Base-by-base conservation (phyloP, 2,329 filamentous ascomycete species). In the Parascedosporium putredinis region DNA sequence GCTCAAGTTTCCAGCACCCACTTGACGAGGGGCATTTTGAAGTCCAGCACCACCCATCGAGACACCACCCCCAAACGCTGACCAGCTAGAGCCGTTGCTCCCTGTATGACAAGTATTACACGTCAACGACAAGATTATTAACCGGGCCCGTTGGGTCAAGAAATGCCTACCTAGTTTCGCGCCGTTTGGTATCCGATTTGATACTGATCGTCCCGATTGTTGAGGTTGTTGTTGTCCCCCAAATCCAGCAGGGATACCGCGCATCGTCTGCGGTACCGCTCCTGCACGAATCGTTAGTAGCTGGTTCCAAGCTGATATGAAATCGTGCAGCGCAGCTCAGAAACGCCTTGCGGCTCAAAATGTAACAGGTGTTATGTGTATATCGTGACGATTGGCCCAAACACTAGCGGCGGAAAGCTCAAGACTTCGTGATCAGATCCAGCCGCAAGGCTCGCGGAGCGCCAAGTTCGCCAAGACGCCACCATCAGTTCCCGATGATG, bases 211-310 rank as follows among this genome's bases (percentile, higher is more conserved):
- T 50, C 69, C 75, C 12, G 57, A 60, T 54, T 67, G 67, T 55
- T 80, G 79, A 51, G 72, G 72, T 63, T 78, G 77, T 63, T 78
- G 78, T 58, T 79, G 78, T 57, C 70, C 70, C 56, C 71, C 73
- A 62, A 81, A 83, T 55, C 74, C 75, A 58, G 71, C 72, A 49
- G 79, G 79, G 66, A 83, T 74, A 58, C 78, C 76, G 58, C 79
- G 76, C 58, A 83, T 63, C 59, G 76, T 71, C 66, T 81, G 80
- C 58, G 78, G 79, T 68, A 78, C 47, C 36, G 38, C 47, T 34
- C 47, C 42, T 53, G 29, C 43, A 38, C 34, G 49, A n/a, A 25
- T 54, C 53, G 47, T 52, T 53, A 53, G 53, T 53, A 42, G 38
- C 52, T 52, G 49, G 50, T 52, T 51, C 40, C 51, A 51, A 51